These are phyloP conservation scores for Crepidotus variabilis DNA, from an alignment of 768 basidiomycete genomes.

Conservation along the genomic window DNA sequence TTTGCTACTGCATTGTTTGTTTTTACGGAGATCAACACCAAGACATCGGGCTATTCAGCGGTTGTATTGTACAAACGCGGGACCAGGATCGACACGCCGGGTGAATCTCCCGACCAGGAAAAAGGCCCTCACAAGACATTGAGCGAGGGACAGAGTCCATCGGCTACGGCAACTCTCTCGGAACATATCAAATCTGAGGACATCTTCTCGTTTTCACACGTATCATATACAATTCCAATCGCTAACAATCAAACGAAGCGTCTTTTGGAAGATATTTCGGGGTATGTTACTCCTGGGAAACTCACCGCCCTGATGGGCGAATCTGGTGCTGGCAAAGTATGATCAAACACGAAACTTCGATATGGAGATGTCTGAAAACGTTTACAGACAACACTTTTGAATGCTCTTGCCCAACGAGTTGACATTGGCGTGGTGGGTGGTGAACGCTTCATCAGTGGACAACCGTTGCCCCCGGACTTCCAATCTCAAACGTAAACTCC, in stretches of 20 bases:
- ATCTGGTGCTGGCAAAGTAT: conserved; percentile 40
- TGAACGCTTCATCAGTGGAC: conserved; percentile 52
- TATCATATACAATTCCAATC: conserved; percentile 65
- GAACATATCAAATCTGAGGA: conserved; percentile 21
- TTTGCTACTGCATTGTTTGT: conserved; percentile 54
- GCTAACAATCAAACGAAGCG: conserved; percentile 35
- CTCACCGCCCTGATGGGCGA: conserved; percentile 74
- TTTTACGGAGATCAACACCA: conserved; percentile 51
- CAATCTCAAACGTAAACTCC: conserved; percentile 50
- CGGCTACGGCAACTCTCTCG: background rate
- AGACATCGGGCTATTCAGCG: conserved; percentile 27
- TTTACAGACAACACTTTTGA: conserved; percentile 52
- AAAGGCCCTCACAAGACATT: background rate
- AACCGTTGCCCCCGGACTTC: conserved; percentile 49
- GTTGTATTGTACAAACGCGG: conserved; percentile 65
- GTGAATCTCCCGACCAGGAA: background rate
- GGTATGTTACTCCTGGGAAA: conserved; percentile 80
- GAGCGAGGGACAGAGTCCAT: background rate
- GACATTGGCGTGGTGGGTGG: conserved; percentile 45
- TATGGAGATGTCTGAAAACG: background rate
- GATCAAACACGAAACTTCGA: conserved; percentile 19
- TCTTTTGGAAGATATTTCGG: conserved; percentile 68
- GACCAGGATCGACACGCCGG: conserved; percentile 21
- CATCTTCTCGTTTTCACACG: conserved; percentile 76
- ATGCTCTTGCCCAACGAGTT: conserved; percentile 51